Base-by-base conservation (phyloP, 352 stramenopile species). In the Saprolegnia diclina region DNA sequence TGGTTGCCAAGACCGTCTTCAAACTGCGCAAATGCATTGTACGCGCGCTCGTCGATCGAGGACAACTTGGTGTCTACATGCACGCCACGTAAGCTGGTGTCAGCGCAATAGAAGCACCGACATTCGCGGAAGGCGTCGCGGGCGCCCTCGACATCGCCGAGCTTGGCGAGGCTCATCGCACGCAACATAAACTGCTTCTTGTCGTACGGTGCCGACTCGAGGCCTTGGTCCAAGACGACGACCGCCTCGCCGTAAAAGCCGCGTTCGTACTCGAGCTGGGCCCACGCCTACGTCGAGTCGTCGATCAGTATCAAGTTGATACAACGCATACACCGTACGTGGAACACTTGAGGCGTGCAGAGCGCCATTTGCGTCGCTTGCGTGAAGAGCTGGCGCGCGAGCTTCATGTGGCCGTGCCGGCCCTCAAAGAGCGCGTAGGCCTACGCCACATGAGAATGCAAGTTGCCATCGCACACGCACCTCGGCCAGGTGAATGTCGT, bases 1-100 rank as follows among this genome's bases (percentile, higher is more conserved):
- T 85, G 75, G 67, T 90, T 87, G 38, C 87, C 87, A 16, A 91
- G 62, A 42, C 92, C 80, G 42, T 91, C 76, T 69, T 95, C 87
- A 81, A 95, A 91, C 69, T 81, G 85, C 16, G 83, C 87, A 67
- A 91, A 95, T 19, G 87, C 85, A 65, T 95, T 92, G 72, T 85
- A 95, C 11, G 79, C 79, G 18, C 83, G 82, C 35, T 85, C 75
- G 53, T 95, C 83, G 44, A 91, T 74, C 64, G 79, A 29, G 4
- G 57, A 24, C n/a, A 66, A 29, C 35, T 63, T 63, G 5, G 55
- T 63, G 29, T 63, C 55, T 63, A 63, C 13, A 18, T 4, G 6
- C 6, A 21, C 53, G 32, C 9, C 37, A 48, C 18, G 2, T 35
- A n/a, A n/a, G n/a, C n/a, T 35, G 5, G 29, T 35, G 29, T 5